Conservation (phyloP, 2,329 filamentous ascomycete genomes). For the Fusarium verticillioides region DNA sequence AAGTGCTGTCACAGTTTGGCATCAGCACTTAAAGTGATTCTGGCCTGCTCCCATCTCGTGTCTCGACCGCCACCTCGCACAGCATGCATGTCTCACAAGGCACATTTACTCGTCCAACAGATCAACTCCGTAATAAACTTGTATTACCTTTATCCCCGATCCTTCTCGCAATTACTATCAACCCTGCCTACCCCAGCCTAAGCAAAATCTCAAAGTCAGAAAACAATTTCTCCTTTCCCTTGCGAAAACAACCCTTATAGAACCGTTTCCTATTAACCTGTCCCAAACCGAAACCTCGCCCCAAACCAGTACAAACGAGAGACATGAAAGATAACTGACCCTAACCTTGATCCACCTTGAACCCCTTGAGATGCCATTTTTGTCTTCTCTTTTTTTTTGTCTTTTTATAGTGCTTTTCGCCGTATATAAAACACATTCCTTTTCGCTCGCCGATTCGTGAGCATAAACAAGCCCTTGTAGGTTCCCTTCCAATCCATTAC, state of each 20-base stretch:
- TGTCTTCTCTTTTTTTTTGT: conserved; percentile 4
- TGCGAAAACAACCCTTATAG: conserved; percentile 32
- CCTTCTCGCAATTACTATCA: conserved; percentile 23
- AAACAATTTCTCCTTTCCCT: conserved; percentile 41
- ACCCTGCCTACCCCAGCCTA: background rate
- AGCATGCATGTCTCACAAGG: conserved; percentile 1
- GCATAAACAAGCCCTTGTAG: conserved; percentile 19
- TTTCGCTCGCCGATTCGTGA: conserved; percentile 32
- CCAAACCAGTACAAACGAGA: conserved; percentile 34
- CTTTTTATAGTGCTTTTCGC: conserved; percentile 29
- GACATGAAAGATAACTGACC: conserved; percentile 28
- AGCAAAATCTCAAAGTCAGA: conserved; percentile 18
- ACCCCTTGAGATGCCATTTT: conserved; percentile 39
- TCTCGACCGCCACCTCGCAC: background rate
- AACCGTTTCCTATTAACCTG: conserved; percentile 33
- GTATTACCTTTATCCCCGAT: conserved; percentile 21
- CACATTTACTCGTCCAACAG: background rate
- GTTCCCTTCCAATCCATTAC: conserved; percentile 26
- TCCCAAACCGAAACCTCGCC: conserved; percentile 30
- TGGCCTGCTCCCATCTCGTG: background rate
- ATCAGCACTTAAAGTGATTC: background rate
- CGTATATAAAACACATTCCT: conserved; percentile 30
- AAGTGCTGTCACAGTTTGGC: background rate
- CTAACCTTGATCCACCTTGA: conserved; percentile 27
- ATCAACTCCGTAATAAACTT: conserved; percentile 24